Percentiles rank a stretch among this genome's conserved stretches.
phyloP scores from a whole-genome alignment of 805 yeast genomes.

The Huiozyma naganishii region DNA sequence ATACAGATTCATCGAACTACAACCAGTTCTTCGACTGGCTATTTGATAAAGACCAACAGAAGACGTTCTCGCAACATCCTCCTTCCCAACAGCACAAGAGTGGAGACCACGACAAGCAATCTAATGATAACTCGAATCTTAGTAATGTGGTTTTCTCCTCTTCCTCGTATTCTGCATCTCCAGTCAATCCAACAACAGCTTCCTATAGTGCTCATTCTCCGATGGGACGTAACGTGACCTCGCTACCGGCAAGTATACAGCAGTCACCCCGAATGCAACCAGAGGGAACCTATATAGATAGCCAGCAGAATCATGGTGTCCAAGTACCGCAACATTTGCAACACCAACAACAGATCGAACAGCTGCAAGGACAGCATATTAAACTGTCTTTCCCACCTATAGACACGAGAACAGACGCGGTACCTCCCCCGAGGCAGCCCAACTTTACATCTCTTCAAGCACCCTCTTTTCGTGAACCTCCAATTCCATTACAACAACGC shows the following conservation, averaged over 20 bases:
- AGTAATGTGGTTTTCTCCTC: too few relatives aligned
- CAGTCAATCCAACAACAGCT: too few relatives aligned
- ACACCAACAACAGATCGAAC: constrained; percentile 3
- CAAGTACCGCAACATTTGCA: neutral
- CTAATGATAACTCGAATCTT: neutral
- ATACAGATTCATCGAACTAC: neutral
- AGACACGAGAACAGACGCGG: neutral
- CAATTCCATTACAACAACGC: neutral
- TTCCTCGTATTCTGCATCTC: neutral
- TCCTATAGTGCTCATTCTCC: neutral
- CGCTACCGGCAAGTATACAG: neutral
- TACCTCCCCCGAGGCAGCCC: neutral
- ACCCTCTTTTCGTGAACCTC: neutral
- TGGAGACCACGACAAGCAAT: neutral
- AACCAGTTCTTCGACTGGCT: constrained; percentile 15
- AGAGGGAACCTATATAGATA: too few relatives aligned
- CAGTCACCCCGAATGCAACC: neutral
- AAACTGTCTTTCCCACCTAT: neutral
- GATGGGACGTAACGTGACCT: neutral
- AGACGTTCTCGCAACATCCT: neutral
- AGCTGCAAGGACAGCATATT: neutral
- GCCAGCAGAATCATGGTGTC: neutral
- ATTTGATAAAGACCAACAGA: constrained; percentile 3
- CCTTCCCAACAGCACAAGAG: neutral
- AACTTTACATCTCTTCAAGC: neutral